A percentile compares a stretch with the other conserved stretches of the same genome.
Evolutionary conservation across 257 asterid genomes (phyloP).

Genomic region (Apocynum venetum): DNA sequence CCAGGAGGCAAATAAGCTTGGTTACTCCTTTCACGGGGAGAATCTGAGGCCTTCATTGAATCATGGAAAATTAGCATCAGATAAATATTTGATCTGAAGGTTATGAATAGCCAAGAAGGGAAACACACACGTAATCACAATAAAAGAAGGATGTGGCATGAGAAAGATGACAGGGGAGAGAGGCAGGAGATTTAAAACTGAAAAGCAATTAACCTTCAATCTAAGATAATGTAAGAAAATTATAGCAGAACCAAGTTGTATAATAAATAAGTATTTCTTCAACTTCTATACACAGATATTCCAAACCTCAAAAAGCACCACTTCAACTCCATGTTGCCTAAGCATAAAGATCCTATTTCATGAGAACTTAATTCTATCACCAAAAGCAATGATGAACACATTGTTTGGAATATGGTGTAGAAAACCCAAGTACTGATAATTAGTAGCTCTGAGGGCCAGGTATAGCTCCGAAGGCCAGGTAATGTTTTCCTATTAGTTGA

Average conservation of each 20-base stretch:
- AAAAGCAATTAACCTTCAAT: neutral
- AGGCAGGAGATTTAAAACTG: neutral
- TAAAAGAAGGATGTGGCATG: neutral
- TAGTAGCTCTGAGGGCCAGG: neutral
- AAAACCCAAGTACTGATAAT: neutral
- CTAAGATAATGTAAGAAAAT: neutral
- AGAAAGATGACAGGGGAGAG: neutral
- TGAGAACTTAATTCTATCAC: neutral
- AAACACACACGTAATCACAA: neutral
- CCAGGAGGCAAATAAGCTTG: constrained; percentile 14
- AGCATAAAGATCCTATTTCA: neutral
- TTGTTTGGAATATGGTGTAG: neutral
- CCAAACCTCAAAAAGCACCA: neutral
- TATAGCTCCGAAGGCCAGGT: too few species aligned
- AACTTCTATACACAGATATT: neutral
- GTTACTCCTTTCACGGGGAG: constrained; percentile 11
- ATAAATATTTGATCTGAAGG: neutral
- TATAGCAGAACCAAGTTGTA: neutral
- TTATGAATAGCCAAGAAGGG: neutral
- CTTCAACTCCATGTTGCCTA: neutral
- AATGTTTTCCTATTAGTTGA: neutral
- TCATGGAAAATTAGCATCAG: constrained; percentile 5
- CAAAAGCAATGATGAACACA: neutral
- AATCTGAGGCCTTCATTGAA: constrained; percentile 22
- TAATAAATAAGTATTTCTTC: neutral